Evolutionary conservation across 163 green algal genomes (phyloP).

Genomic region (Dunaliella salina): DNA sequence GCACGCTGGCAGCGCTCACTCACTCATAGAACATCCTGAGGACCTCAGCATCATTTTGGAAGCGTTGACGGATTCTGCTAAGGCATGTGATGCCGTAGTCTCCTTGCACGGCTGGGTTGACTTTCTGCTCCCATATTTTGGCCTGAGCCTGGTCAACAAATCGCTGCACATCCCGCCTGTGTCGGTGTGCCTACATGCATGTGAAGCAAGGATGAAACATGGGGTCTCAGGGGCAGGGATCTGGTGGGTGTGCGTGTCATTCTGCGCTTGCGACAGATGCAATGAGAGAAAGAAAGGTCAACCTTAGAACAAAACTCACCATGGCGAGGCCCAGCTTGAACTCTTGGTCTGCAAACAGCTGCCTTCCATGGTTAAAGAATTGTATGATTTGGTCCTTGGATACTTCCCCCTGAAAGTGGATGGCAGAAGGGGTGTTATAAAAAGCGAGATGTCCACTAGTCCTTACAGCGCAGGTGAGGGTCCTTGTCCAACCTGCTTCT

Average conservation of each 20-base stretch:
- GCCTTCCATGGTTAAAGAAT: neutral
- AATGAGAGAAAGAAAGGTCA: too few relatives aligned
- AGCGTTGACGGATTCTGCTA: neutral
- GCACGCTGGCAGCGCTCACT: neutral
- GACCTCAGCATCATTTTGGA: slow-evolving; percentile 1
- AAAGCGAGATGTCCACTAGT: too few relatives aligned
- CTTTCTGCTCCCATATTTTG: neutral
- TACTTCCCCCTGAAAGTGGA: neutral
- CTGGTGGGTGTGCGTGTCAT: too few relatives aligned
- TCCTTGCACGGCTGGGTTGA: neutral
- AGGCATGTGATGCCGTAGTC: neutral
- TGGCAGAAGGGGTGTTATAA: neutral
- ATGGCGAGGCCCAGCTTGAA: neutral
- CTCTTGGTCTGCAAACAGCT: neutral
- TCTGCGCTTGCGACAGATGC: too few relatives aligned
- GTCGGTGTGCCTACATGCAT: neutral
- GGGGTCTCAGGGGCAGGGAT: too few relatives aligned
- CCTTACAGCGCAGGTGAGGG: too few relatives aligned
- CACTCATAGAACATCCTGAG: slow-evolving; percentile 5
- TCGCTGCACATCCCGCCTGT: neutral
- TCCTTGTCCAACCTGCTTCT: neutral
- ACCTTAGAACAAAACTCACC: neutral
- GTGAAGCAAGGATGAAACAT: too few relatives aligned
- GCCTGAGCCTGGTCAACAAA: neutral
- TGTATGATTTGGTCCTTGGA: neutral